Evolutionary conservation across 2,329 filamentous ascomycete species (phyloP).

Genomic region (Colletotrichum godetiae): DNA sequence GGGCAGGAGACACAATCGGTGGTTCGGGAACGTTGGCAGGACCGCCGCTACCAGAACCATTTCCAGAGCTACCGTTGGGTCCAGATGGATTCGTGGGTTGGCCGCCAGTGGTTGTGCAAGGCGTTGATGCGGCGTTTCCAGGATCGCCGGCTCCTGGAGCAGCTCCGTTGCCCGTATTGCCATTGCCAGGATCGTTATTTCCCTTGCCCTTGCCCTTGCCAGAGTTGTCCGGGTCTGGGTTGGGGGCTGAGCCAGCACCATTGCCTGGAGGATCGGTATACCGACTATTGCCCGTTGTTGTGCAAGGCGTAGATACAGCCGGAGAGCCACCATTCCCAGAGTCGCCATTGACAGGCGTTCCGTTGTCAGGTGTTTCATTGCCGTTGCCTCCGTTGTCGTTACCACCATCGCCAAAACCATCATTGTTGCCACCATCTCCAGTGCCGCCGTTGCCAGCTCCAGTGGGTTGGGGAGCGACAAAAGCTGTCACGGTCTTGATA

Average conservation of each 20-base stretch:
- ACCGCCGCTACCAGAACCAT: not conserved
- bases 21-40: not conserved
- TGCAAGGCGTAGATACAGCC: conserved; percentile 5
- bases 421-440: not conserved
- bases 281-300: not conserved
- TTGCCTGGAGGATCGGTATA: not conserved
- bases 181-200: not conserved
- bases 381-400: not conserved
- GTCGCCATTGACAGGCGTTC: not conserved
- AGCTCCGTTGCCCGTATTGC: not conserved
- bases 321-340: not conserved
- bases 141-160: not conserved
- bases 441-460: not conserved
- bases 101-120: not conserved
- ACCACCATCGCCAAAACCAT: not conserved
- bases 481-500: conserved; percentile 23
- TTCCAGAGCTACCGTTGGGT: not conserved
- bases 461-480: conserved; percentile 5
- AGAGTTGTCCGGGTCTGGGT: not conserved
- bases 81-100: not conserved
- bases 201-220: not conserved
- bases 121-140: not conserved
- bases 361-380: not conserved
- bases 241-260: not conserved
- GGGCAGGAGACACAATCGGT: not conserved